phyloP scores from a whole-genome alignment of 768 basidiomycete genomes.

The Suillus tomentosus region DNA sequence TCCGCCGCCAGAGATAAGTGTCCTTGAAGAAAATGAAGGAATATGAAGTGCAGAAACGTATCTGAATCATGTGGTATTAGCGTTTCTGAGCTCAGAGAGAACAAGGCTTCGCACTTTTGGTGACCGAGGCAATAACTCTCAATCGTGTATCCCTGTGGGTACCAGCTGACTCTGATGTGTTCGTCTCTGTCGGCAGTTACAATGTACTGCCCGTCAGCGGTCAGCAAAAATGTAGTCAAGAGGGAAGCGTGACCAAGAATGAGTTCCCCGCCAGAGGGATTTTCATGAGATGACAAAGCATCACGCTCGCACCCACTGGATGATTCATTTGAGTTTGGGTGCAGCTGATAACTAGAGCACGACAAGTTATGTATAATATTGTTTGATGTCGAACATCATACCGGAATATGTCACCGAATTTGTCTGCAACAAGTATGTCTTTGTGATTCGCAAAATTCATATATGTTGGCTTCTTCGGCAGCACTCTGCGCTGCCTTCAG shows the following conservation, averaged over 20 bases:
- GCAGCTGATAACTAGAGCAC: conserved; percentile 60
- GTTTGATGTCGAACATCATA: conserved; percentile 28
- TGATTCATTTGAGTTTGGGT: conserved; percentile 23
- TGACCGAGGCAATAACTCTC: conserved; percentile 89
- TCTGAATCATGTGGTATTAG: conserved; percentile 39
- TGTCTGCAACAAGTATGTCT: conserved; percentile 83
- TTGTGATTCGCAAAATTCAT: conserved; percentile 63
- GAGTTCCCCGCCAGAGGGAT: conserved; percentile 67
- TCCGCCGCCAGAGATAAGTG: conserved; percentile 86
- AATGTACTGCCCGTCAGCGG: conserved; percentile 68
- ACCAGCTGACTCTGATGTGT: conserved; percentile 91
- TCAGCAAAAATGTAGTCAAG: conserved; percentile 72
- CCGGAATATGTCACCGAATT: conserved; percentile 94
- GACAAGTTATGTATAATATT: conserved; percentile 1
- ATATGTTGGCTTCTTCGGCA: conserved; percentile 81
- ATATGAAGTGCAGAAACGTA: conserved; percentile 84
- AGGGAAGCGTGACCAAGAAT: conserved; percentile 89
- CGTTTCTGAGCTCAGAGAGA: neutral
- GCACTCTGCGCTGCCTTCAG: conserved; percentile 50
- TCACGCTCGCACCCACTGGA: conserved; percentile 33
- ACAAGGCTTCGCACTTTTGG: conserved; percentile 54
- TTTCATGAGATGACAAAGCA: conserved; percentile 60
- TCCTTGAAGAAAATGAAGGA: conserved; percentile 44
- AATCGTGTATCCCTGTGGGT: conserved; percentile 81
- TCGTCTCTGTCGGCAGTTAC: conserved; percentile 94